Evolutionary conservation across 345 rosid species (phyloP).

Genomic region (Barbarea vulgaris): DNA sequence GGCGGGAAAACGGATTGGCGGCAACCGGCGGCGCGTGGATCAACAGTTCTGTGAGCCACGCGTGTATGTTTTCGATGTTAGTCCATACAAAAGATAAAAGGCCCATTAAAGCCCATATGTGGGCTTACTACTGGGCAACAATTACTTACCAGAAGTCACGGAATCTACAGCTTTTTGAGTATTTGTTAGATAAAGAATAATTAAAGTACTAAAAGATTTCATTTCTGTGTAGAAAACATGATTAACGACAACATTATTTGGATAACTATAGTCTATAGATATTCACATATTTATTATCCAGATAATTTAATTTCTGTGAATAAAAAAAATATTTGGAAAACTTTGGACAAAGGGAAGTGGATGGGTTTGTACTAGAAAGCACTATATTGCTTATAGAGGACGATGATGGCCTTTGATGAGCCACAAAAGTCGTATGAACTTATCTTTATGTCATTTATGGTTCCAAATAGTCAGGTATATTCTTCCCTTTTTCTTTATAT

Average conservation of each 20-base stretch:
- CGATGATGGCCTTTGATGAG: constrained; percentile 41
- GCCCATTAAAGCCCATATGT: constrained; percentile 15
- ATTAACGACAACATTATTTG: background rate
- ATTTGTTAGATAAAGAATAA: background rate
- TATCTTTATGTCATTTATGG: constrained; percentile 44
- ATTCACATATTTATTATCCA: background rate
- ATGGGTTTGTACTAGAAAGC: constrained; percentile 41
- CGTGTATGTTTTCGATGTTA: constrained; percentile 10
- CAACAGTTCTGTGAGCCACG: background rate
- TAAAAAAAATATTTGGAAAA: constrained; percentile 2
- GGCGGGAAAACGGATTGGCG: constrained; percentile 67
- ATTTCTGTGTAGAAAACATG: background rate
- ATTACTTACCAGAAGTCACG: background rate
- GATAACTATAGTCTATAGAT: constrained; percentile 9
- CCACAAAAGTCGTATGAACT: constrained; percentile 42
- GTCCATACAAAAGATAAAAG: constrained; percentile 2
- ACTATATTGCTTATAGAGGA: constrained; percentile 27
- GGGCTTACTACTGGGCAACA: constrained; percentile 22
- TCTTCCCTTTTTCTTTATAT: background rate
- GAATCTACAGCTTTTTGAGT: background rate
- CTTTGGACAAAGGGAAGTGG: constrained; percentile 41
- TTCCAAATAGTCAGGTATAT: constrained; percentile 39
- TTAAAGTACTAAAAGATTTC: background rate
- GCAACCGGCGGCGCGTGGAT: constrained; percentile 43
- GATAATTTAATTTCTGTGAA: background rate